These are phyloP conservation scores for Vinca major DNA, from an alignment of 305 asterid species.

Conservation along the genomic window DNA sequence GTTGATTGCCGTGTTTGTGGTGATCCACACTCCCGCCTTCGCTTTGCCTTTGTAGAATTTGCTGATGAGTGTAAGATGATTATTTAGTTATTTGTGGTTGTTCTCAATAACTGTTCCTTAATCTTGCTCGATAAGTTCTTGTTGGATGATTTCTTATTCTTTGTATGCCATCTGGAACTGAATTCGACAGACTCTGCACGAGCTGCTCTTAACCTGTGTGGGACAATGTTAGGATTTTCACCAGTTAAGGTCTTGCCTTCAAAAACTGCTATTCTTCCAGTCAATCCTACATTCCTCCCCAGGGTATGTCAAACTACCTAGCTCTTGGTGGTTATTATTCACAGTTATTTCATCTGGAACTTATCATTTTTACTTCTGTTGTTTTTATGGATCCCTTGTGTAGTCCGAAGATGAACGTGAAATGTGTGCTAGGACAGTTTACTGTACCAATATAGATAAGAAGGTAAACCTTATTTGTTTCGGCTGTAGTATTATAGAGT, in stretches of 20 bases:
- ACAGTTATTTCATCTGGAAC: conserved; percentile 2
- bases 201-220: conserved; percentile 62
- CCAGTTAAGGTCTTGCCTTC: conserved; percentile 87
- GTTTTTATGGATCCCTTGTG: conserved; percentile 9
- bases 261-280: conserved; percentile 93
- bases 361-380: conserved; percentile 5
- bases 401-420: conserved; percentile 97
- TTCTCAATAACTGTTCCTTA: neutral
- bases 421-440: conserved; percentile 97
- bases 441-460: conserved; percentile 92
- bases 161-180: conserved; percentile 15
- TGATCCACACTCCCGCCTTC: conserved; percentile 95
- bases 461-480: conserved; percentile 33
- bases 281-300: conserved; percentile 95
- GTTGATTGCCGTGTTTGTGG: conserved; percentile 95
- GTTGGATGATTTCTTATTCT: conserved; percentile 3
- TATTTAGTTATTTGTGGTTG: neutral
- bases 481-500: neutral
- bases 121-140: neutral
- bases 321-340: conserved; percentile 1
- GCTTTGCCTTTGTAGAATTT: conserved; percentile 93
- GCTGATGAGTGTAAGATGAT: conserved; percentile 64
- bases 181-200: conserved; percentile 64
- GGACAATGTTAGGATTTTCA: conserved; percentile 66
- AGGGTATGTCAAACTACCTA: conserved; percentile 39